A percentile compares a stretch with the other conserved stretches of the same genome.
Evolutionary conservation across 2,329 filamentous ascomycete genomes (phyloP).

Genomic region (Apiospora aurea): DNA sequence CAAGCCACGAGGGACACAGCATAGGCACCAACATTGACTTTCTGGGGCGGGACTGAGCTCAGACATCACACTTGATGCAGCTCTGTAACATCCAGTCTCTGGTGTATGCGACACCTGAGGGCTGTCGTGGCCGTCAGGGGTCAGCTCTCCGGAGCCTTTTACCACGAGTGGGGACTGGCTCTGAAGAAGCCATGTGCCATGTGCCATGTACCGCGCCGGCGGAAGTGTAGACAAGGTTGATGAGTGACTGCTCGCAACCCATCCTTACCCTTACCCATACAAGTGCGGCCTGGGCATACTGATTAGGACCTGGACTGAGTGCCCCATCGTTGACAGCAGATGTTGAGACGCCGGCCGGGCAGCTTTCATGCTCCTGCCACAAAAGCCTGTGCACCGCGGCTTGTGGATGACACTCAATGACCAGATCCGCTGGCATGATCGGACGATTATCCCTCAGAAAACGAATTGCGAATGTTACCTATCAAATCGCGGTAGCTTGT

Average conservation of each 20-base stretch:
- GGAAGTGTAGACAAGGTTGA: neutral
- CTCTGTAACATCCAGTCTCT: conserved; percentile 19
- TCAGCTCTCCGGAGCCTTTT: conserved; percentile 3
- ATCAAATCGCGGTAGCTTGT: neutral
- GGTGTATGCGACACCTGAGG: conserved; percentile 1
- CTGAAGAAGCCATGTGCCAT: neutral
- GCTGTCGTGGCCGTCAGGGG: neutral
- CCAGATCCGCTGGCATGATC: conserved; percentile 12
- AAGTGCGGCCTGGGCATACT: neutral
- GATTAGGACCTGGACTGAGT: neutral
- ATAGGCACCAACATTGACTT: conserved; percentile 8
- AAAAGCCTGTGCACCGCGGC: neutral
- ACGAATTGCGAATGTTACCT: neutral
- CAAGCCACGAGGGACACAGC: neutral
- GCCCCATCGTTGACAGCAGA: conserved; percentile 6
- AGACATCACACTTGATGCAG: conserved; percentile 10
- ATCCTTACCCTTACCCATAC: neutral
- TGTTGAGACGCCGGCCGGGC: conserved; percentile 4
- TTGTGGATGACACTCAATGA: conserved; percentile 1
- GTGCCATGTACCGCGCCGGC: neutral
- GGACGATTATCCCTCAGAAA: neutral
- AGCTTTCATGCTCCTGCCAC: conserved; percentile 14
- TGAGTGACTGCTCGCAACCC: neutral
- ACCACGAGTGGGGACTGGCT: neutral
- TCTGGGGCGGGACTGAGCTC: conserved; percentile 5